Conservation (phyloP, 176 grass and related monocot genomes). For the Rhynchospora breviuscula region DNA sequence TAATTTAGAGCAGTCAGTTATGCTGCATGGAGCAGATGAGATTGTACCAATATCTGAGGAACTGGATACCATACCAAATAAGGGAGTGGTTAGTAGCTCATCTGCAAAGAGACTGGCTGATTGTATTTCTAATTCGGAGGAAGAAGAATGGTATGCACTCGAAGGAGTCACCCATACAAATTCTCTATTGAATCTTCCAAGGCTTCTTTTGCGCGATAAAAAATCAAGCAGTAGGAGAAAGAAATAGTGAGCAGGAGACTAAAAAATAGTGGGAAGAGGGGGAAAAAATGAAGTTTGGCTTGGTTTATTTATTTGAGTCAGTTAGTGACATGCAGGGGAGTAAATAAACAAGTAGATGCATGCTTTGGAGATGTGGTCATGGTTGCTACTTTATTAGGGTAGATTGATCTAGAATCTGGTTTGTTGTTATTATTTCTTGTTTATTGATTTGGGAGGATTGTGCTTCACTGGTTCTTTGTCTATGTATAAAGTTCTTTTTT, state of each 20-base stretch:
- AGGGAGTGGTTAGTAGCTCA: constrained; percentile 37
- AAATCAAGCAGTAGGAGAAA: constrained; percentile 49
- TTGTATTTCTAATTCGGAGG: constrained; percentile 79
- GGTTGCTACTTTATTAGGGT: background rate
- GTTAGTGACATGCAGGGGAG: background rate
- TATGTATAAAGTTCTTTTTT: constrained; percentile 55
- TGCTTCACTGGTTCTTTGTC: constrained; percentile 52
- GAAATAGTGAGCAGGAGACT: constrained; percentile 25
- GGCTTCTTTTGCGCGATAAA: constrained; percentile 61
- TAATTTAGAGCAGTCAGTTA: constrained; percentile 43
- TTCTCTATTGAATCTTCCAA: constrained; percentile 82
- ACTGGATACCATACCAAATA: constrained; percentile 18
- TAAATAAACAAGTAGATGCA: constrained; percentile 25
- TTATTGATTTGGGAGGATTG: constrained; percentile 32
- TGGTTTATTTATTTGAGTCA: background rate
- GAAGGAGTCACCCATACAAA: constrained; percentile 79
- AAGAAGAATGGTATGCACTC: constrained; percentile 92
- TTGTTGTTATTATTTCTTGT: constrained; percentile 31
- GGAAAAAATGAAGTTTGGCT: background rate
- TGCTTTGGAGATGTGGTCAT: background rate
- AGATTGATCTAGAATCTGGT: background rate
- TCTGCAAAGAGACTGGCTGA: constrained; percentile 76
- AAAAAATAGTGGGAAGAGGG: background rate
- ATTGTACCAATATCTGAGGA: constrained; percentile 45
- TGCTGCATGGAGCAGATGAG: constrained; percentile 40